Percentiles rank a stretch among this genome's conserved stretches.
Conservation (phyloP, 257 asterid genomes). For the Thymus quinquecostatus region DNA sequence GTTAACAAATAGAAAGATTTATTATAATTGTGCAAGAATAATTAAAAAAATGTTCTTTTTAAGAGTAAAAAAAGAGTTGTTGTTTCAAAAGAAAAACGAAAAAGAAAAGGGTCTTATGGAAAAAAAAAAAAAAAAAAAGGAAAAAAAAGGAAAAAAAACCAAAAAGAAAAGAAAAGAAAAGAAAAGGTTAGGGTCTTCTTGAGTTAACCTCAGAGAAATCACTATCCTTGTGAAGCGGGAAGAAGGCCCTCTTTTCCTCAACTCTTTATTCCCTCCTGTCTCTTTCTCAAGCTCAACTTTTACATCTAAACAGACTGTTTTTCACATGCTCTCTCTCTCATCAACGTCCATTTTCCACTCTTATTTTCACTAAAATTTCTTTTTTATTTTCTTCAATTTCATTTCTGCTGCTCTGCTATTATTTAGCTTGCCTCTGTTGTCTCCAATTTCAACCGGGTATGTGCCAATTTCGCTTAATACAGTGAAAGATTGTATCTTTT, state of each 20-base stretch:
- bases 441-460: constrained; percentile 52
- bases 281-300: constrained; percentile 14
- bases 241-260: background rate
- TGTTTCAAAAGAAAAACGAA: too few species aligned
- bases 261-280: constrained; percentile 27
- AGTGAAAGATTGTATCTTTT: background rate
- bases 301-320: constrained; percentile 2
- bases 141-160: too few species aligned
- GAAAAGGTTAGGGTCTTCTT: too few species aligned
- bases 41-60: too few species aligned
- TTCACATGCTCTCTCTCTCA: constrained; percentile 24
- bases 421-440: constrained; percentile 26
- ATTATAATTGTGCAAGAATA: too few species aligned
- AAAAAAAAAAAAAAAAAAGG: too few species aligned
- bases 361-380: background rate
- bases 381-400: background rate
- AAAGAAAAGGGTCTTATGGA: too few species aligned
- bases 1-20: too few species aligned
- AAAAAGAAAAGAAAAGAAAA: too few species aligned
- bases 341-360: background rate
- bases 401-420: background rate
- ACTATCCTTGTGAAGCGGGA: too few species aligned
- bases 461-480: constrained; percentile 32
- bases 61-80: too few species aligned
- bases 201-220: too few species aligned